phyloP scores from a whole-genome alignment of 2,329 filamentous ascomycete species.

The Neonectria neomacrospora region DNA sequence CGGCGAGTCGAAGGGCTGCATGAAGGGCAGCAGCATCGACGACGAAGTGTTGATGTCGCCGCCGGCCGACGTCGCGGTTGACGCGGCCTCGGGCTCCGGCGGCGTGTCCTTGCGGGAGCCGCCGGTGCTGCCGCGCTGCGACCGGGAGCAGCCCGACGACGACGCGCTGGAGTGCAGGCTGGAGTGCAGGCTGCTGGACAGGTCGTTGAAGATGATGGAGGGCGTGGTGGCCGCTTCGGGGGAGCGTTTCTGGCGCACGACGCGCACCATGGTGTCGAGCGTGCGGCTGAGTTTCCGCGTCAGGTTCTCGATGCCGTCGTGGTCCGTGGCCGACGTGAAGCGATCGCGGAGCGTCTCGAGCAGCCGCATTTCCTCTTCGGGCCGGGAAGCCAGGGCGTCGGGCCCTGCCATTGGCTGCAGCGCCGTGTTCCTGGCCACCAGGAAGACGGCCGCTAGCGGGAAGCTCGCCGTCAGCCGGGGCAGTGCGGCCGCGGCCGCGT shows the following conservation, averaged over 20 bases:
- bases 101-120: constrained; percentile 40
- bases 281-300: constrained; percentile 36
- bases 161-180: constrained; percentile 38
- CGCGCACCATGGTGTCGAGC: constrained; percentile 28
- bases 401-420: constrained; percentile 32
- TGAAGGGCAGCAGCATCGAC: constrained; percentile 36
- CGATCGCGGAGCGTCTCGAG: constrained; percentile 40
- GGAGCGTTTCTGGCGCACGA: constrained; percentile 35
- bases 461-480: constrained; percentile 37
- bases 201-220: constrained; percentile 39
- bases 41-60: constrained; percentile 30
- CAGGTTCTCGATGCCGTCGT: constrained; percentile 34
- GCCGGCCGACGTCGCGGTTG: constrained; percentile 28
- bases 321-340: constrained; percentile 31
- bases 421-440: constrained; percentile 31
- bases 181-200: constrained; percentile 39
- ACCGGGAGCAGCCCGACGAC: constrained; percentile 38
- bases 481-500: constrained; percentile 21
- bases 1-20: constrained; percentile 34
- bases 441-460: constrained; percentile 39
- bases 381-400: constrained; percentile 19
- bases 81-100: constrained; percentile 33
- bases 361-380: constrained; percentile 42
- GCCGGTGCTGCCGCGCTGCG: constrained; percentile 30
- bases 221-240: constrained; percentile 31